phyloP scores from a whole-genome alignment of 2,329 filamentous ascomycete genomes.

The Xylariaceae sp. region DNA sequence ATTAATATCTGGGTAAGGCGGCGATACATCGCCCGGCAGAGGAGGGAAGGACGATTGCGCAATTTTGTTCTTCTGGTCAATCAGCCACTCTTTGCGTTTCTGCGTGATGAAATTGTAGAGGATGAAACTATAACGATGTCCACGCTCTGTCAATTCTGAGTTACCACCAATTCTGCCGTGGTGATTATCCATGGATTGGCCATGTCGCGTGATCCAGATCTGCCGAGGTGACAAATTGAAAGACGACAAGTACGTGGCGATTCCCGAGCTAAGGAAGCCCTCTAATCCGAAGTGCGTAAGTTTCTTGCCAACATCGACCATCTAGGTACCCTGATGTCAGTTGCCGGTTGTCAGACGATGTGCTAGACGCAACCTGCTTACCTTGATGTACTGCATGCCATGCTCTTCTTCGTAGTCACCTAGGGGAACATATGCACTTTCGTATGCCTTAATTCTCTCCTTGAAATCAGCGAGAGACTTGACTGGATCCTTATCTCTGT shows the following conservation, averaged over 20 bases:
- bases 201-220: constrained; percentile 97
- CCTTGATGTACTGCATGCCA: constrained; percentile 88
- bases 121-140: constrained; percentile 70
- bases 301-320: constrained; percentile 96
- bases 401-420: constrained; percentile 87
- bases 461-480: constrained; percentile 87
- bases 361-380: constrained; percentile 27
- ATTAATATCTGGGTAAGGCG: constrained; percentile 82
- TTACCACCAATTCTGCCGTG: constrained; percentile 87
- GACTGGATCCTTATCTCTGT: constrained; percentile 84
- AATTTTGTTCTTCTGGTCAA: constrained; percentile 73
- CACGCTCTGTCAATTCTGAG: constrained; percentile 71
- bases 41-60: constrained; percentile 81
- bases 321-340: constrained; percentile 43
- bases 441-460: constrained; percentile 84
- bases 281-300: constrained; percentile 84
- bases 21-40: constrained; percentile 82
- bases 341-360: background rate
- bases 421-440: constrained; percentile 86
- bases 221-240: constrained; percentile 94
- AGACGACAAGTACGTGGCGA: constrained; percentile 90
- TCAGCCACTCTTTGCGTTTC: constrained; percentile 75
- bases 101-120: constrained; percentile 78
- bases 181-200: constrained; percentile 83
- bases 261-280: constrained; percentile 86